Conservation (phyloP, 108 stramenopile genomes). For the Cyclostephanos tholiformis region DNA sequence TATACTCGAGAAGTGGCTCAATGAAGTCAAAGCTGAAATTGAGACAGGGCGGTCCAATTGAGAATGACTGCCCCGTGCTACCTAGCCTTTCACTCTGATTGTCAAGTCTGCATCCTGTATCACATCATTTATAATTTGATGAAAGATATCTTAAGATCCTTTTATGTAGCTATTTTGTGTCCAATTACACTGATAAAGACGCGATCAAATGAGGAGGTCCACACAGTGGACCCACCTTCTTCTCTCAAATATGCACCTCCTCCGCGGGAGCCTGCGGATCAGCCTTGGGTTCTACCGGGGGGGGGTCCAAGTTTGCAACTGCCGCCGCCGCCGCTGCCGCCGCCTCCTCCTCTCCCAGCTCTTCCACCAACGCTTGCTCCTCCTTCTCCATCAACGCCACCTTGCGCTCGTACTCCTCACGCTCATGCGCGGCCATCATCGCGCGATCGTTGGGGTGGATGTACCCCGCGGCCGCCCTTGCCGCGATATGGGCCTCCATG, state of each 20-base stretch:
- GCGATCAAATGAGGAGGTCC: too few species aligned
- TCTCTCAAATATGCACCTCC: too few species aligned
- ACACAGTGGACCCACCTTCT: too few species aligned
- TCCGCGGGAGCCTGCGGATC: too few species aligned
- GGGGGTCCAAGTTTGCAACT: slow-evolving; percentile 24
- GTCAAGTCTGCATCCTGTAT: too few species aligned
- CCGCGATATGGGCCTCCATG: slow-evolving; percentile 24
- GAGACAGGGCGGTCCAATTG: background rate
- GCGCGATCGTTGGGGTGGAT: slow-evolving; percentile 29
- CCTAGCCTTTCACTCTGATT: too few species aligned
- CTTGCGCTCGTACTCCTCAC: slow-evolving; percentile 14
- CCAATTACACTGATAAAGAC: too few species aligned
- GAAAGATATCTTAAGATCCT: too few species aligned
- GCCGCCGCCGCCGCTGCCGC: slow-evolving; percentile 34
- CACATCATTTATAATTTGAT: too few species aligned
- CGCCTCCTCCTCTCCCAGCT: slow-evolving; percentile 27
- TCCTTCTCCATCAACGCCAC: slow-evolving; percentile 9
- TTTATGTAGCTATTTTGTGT: too few species aligned
- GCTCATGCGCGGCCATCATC: slow-evolving; percentile 1
- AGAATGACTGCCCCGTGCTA: too few species aligned
- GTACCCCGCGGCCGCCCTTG: slow-evolving; percentile 36
- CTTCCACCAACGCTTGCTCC: background rate
- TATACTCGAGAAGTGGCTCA: slow-evolving; percentile 64
- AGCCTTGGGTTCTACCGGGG: too few species aligned
- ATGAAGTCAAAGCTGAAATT: slow-evolving; percentile 27